Conservation (phyloP, 2,329 filamentous ascomycete species). For the Xylariaceae sp. region DNA sequence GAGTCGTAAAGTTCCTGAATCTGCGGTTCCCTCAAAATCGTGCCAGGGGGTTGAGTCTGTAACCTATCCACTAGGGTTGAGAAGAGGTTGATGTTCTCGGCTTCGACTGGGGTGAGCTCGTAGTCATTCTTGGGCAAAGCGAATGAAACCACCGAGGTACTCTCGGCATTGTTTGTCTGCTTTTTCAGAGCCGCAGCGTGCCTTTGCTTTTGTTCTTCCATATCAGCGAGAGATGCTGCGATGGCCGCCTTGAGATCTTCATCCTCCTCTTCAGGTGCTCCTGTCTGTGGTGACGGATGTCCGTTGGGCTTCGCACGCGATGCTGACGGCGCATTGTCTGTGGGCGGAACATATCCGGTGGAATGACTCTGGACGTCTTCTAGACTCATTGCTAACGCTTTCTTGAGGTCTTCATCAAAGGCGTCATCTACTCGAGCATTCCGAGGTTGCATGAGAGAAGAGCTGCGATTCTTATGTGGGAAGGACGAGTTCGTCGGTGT, state of each 20-base stretch:
- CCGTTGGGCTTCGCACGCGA: constrained; percentile 41
- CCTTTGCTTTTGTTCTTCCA: constrained; percentile 96
- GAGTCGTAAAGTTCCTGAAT: constrained; percentile 98
- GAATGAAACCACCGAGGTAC: constrained; percentile 54
- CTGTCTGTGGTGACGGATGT: constrained; percentile 38
- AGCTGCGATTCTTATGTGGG: constrained; percentile 66
- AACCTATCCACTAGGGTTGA: constrained; percentile 90
- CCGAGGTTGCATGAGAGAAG: constrained; percentile 80
- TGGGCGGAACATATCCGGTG: constrained; percentile 71
- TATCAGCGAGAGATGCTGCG: constrained; percentile 89
- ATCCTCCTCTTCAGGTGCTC: constrained; percentile 79
- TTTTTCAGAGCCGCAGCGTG: constrained; percentile 84
- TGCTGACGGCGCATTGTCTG: constrained; percentile 39
- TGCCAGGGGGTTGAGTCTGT: constrained; percentile 92
- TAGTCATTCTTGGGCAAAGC: constrained; percentile 84
- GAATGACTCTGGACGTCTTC: constrained; percentile 83
- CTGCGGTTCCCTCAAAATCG: constrained; percentile 93
- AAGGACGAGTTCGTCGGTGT: constrained; percentile 48
- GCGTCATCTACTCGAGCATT: constrained; percentile 85
- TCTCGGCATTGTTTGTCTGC: constrained; percentile 63
- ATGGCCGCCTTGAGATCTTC: constrained; percentile 93
- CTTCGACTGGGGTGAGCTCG: constrained; percentile 89
- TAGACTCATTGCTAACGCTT: constrained; percentile 92
- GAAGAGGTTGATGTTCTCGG: constrained; percentile 97
- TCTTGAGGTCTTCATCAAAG: constrained; percentile 94